A percentile compares a stretch with the other conserved stretches of the same genome.
These are phyloP conservation scores for Arachnopeziza araneosa DNA, from an alignment of 2,329 filamentous ascomycete species.

Conservation along the genomic window DNA sequence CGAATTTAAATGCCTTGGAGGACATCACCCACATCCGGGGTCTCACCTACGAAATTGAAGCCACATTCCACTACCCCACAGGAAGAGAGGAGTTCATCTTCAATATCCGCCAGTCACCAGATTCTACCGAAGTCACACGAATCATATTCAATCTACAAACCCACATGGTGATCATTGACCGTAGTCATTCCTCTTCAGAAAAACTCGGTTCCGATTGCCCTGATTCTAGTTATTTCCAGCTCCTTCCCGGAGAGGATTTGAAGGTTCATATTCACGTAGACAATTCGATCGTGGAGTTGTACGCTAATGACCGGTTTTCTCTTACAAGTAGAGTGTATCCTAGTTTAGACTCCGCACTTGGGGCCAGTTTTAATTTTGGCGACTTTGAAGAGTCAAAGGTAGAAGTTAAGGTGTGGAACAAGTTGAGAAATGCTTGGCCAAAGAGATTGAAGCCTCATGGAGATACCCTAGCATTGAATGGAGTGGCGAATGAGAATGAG, in stretches of 20 bases:
- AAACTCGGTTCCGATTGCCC: slow-evolving; percentile 5
- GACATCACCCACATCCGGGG: slow-evolving; percentile 6
- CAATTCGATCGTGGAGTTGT: slow-evolving; percentile 16
- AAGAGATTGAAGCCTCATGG: background rate
- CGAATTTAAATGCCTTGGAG: background rate
- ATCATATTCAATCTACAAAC: slow-evolving; percentile 15
- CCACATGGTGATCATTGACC: slow-evolving; percentile 12
- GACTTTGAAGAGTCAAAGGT: slow-evolving; percentile 13
- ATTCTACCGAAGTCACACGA: slow-evolving; percentile 12
- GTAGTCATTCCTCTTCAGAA: slow-evolving; percentile 11
- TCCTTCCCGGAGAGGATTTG: slow-evolving; percentile 15
- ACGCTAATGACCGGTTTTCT: slow-evolving; percentile 19
- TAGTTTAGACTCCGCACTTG: slow-evolving; percentile 1
- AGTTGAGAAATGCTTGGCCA: slow-evolving; percentile 12
- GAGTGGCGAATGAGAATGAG: background rate
- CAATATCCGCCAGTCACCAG: slow-evolving; percentile 12
- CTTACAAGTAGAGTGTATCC: slow-evolving; percentile 17
- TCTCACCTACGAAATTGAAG: slow-evolving; percentile 12
- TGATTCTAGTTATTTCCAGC: slow-evolving; percentile 10
- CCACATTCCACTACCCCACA: slow-evolving; percentile 8
- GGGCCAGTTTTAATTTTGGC: slow-evolving; percentile 15
- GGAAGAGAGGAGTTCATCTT: slow-evolving; percentile 16
- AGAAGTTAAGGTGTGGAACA: slow-evolving; percentile 14
- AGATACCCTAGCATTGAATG: background rate
- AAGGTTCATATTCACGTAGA: slow-evolving; percentile 3